A percentile compares a stretch with the other conserved stretches of the same genome.
Evolutionary conservation across 306 rosid genomes (phyloP).

Genomic region (Carpinus fangiana): DNA sequence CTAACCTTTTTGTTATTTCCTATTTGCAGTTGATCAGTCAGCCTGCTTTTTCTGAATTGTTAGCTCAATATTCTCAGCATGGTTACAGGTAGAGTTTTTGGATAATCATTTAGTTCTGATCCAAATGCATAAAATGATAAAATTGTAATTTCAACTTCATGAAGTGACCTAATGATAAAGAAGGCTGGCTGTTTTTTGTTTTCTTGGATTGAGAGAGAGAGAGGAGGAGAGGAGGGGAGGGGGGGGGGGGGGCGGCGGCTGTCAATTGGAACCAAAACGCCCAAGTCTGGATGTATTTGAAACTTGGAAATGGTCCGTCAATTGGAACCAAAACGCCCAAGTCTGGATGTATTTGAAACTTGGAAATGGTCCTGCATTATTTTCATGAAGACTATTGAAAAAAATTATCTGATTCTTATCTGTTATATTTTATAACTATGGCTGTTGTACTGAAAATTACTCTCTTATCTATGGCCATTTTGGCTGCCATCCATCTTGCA

Average conservation of each 20-base stretch:
- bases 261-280: not conserved
- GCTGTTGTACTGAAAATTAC: not conserved
- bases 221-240: not conserved
- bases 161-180: not conserved
- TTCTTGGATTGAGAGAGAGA: not conserved
- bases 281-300: not conserved
- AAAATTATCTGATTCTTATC: not conserved
- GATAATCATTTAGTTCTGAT: not conserved
- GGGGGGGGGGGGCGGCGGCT: not conserved
- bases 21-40: conserved; percentile 72
- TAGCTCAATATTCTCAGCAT: conserved; percentile 67
- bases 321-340: not conserved
- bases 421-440: not conserved
- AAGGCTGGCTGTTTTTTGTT: not conserved
- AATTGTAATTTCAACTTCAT: not conserved
- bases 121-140: not conserved
- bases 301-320: not conserved
- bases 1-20: conserved; percentile 14
- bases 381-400: not conserved
- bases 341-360: not conserved
- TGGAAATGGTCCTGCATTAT: not conserved
- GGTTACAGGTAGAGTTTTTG: conserved; percentile 70
- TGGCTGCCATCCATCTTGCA: not conserved
- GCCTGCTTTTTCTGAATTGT: conserved; percentile 80
- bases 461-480: not conserved